phyloP scores from a whole-genome alignment of 2,329 filamentous ascomycete genomes.

The Epichloe uncinata region DNA sequence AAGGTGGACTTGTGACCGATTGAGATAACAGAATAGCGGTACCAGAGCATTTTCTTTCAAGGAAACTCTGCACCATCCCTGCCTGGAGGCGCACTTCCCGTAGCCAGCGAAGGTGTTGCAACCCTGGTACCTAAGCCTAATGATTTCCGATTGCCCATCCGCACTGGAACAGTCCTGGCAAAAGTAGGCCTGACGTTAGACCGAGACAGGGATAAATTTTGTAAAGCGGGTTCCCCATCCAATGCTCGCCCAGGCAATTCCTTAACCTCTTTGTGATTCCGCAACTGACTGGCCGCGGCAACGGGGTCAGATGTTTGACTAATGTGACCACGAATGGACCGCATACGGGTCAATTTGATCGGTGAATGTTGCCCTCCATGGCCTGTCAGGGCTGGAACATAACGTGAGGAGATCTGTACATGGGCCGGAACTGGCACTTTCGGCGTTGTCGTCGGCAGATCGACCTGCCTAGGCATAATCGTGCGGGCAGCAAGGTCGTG shows the following conservation, averaged over 20 bases:
- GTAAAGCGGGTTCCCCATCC: neutral
- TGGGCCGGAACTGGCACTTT: conserved; percentile 8
- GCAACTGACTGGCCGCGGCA: neutral
- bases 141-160: neutral
- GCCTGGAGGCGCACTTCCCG: neutral
- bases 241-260: neutral
- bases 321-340: neutral
- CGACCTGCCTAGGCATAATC: neutral
- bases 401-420: neutral
- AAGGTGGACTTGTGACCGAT: too few species aligned
- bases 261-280: neutral
- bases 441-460: conserved; percentile 12
- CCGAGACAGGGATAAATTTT: neutral
- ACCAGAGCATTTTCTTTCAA: neutral
- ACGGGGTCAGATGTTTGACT: neutral
- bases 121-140: neutral
- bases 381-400: neutral
- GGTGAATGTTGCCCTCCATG: neutral
- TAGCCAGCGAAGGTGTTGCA: neutral
- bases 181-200: neutral
- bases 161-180: neutral
- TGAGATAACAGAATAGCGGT: too few species aligned
- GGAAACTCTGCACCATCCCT: neutral
- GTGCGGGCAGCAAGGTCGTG: neutral
- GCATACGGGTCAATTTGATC: neutral